phyloP scores from a whole-genome alignment of 176 grass and related monocot species.

The Oryza rufipogon region DNA sequence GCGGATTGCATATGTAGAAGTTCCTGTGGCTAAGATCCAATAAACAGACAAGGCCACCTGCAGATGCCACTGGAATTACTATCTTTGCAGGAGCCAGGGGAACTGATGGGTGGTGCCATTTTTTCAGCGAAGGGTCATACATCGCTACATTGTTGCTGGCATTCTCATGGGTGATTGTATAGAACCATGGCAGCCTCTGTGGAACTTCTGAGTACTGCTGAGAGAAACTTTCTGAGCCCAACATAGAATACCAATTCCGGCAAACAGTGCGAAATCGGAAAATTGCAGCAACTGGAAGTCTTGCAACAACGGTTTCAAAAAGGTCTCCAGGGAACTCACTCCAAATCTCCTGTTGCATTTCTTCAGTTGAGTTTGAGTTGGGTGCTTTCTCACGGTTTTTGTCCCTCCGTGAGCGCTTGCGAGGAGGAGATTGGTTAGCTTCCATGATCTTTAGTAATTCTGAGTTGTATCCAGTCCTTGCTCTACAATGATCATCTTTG shows the following conservation, averaged over 20 bases:
- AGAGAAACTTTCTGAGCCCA: slow-evolving; percentile 74
- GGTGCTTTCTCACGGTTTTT: slow-evolving; percentile 53
- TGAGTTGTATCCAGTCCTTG: slow-evolving; percentile 54
- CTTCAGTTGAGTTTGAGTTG: slow-evolving; percentile 55
- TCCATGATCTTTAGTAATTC: slow-evolving; percentile 64
- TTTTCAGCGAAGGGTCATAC: slow-evolving; percentile 72
- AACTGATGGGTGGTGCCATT: slow-evolving; percentile 81
- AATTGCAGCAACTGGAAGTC: slow-evolving; percentile 77
- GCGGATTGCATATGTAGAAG: slow-evolving; percentile 92
- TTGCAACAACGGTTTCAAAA: slow-evolving; percentile 83
- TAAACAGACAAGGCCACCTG: slow-evolving; percentile 94
- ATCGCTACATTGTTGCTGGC: slow-evolving; percentile 69
- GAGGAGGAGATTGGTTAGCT: slow-evolving; percentile 53
- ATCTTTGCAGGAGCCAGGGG: slow-evolving; percentile 68
- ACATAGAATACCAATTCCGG: slow-evolving; percentile 75
- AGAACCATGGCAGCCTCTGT: slow-evolving; percentile 74
- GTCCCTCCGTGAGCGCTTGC: slow-evolving; percentile 62
- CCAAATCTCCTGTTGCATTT: slow-evolving; percentile 82
- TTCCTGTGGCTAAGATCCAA: slow-evolving; percentile 79
- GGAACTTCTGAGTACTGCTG: slow-evolving; percentile 64
- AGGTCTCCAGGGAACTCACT: slow-evolving; percentile 91
- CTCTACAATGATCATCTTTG: slow-evolving; percentile 67
- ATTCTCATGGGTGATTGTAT: slow-evolving; percentile 87
- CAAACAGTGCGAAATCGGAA: slow-evolving; percentile 91
- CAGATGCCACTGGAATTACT: slow-evolving; percentile 89